phyloP scores from a whole-genome alignment of 352 stramenopile genomes.

The Globisporangium okanoganense region DNA sequence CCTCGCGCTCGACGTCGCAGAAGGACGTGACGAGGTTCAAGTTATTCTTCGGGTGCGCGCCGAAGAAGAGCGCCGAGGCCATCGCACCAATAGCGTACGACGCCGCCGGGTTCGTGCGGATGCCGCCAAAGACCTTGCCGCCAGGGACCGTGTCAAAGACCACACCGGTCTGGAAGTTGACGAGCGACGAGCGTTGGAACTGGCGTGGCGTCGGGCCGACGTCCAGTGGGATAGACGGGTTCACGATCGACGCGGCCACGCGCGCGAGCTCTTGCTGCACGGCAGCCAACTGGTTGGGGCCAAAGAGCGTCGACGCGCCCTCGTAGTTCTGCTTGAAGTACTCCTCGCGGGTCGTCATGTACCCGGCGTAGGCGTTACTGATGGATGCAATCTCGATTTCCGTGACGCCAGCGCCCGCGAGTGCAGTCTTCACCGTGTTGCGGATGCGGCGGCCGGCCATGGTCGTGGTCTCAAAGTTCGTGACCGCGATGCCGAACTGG shows the following conservation, averaged over 20 bases:
- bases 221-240: slow-evolving; percentile 24
- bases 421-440: slow-evolving; percentile 24
- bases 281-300: slow-evolving; percentile 55
- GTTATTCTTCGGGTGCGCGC: slow-evolving; percentile 47
- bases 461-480: slow-evolving; percentile 56
- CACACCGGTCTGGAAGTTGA: slow-evolving; percentile 39
- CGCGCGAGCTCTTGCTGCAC: slow-evolving; percentile 50
- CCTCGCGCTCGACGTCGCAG: slow-evolving; percentile 42
- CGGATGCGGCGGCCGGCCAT: slow-evolving; percentile 63
- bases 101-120: slow-evolving; percentile 21
- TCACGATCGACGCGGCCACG: slow-evolving; percentile 27
- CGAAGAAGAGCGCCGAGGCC: slow-evolving; percentile 32
- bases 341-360: slow-evolving; percentile 62
- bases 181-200: slow-evolving; percentile 28
- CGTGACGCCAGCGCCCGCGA: slow-evolving; percentile 24
- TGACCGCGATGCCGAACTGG: slow-evolving; percentile 45
- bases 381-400: slow-evolving; percentile 48
- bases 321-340: slow-evolving; percentile 69
- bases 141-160: slow-evolving; percentile 24
- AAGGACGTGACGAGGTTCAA: slow-evolving; percentile 36
- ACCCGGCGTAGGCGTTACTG: slow-evolving; percentile 57
- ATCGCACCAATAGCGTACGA: slow-evolving; percentile 31
- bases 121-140: slow-evolving; percentile 19
- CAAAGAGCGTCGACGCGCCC: slow-evolving; percentile 67
- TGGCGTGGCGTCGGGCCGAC: slow-evolving; percentile 34